These are phyloP conservation scores for Pisolithus sp. DNA, from an alignment of 768 basidiomycete species.

Conservation along the genomic window DNA sequence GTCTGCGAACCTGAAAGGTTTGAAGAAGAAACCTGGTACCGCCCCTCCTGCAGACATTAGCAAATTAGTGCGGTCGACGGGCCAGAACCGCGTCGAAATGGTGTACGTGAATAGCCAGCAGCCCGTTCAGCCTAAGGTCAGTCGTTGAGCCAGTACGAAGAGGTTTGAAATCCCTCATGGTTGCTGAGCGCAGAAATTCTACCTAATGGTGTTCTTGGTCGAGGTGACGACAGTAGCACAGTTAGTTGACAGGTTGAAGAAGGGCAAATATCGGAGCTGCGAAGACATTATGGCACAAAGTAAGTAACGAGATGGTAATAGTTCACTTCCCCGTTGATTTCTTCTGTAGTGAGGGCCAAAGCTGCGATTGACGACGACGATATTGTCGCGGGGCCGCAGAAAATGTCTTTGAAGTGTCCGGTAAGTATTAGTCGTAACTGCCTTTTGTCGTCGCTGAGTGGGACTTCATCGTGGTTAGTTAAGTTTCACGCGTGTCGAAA, in stretches of 20 bases:
- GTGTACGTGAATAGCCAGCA: slow-evolving; percentile 87
- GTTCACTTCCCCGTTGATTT: neutral
- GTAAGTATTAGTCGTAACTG: slow-evolving; percentile 42
- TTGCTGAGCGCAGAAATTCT: slow-evolving; percentile 62
- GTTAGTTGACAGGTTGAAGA: slow-evolving; percentile 63
- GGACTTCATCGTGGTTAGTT: slow-evolving; percentile 38
- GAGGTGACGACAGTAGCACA: slow-evolving; percentile 66
- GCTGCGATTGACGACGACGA: slow-evolving; percentile 74
- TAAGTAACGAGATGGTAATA: slow-evolving; percentile 31
- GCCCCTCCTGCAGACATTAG: slow-evolving; percentile 81
- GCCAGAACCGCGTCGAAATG: slow-evolving; percentile 73
- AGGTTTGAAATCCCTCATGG: slow-evolving; percentile 3
- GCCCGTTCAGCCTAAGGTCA: slow-evolving; percentile 65
- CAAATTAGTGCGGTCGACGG: slow-evolving; percentile 32
- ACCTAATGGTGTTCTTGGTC: slow-evolving; percentile 77
- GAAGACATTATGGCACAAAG: slow-evolving; percentile 63
- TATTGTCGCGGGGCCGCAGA: slow-evolving; percentile 83
- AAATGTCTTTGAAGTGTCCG: slow-evolving; percentile 90
- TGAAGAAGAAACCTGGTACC: slow-evolving; percentile 94
- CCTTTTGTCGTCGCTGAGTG: neutral
- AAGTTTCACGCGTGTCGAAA: slow-evolving; percentile 78
- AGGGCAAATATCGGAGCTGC: slow-evolving; percentile 56
- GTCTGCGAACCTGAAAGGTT: slow-evolving; percentile 73
- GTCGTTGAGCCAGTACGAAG: slow-evolving; percentile 7
- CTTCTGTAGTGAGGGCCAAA: slow-evolving; percentile 44